These are phyloP conservation scores for Eucalyptus marginata DNA, from an alignment of 345 rosid genomes.

Conservation along the genomic window DNA sequence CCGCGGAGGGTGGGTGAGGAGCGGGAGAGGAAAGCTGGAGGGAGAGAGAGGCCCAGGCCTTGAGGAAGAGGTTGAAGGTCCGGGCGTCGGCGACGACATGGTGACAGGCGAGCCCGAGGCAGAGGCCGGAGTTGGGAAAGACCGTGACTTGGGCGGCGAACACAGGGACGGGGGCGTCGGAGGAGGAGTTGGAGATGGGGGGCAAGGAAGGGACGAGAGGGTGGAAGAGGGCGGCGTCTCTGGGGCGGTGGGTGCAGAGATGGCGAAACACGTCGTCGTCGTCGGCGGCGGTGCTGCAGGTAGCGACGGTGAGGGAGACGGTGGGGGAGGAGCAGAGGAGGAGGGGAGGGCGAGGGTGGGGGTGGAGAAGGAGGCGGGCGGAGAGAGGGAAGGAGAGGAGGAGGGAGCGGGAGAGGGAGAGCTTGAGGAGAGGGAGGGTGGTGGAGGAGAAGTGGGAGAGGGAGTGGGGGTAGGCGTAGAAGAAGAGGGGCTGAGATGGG, in stretches of 20 bases:
- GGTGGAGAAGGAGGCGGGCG: conserved; percentile 3
- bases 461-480: conserved; percentile 17
- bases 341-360: background rate
- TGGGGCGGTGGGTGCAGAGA: conserved; percentile 1
- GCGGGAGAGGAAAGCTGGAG: background rate
- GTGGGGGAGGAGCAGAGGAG: background rate
- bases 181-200: background rate
- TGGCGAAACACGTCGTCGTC: conserved; percentile 1
- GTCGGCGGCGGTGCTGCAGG: background rate
- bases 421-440: conserved; percentile 20
- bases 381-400: conserved; percentile 27
- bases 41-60: conserved; percentile 19
- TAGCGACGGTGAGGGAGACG: conserved; percentile 9
- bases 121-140: conserved; percentile 19
- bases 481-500: conserved; percentile 34
- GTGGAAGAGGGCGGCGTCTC: background rate
- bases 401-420: conserved; percentile 39
- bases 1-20: background rate
- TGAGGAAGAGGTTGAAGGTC: conserved; percentile 24
- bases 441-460: conserved; percentile 12
- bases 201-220: conserved; percentile 8
- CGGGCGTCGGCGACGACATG: conserved; percentile 35
- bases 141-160: conserved; percentile 22
- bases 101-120: conserved; percentile 25
- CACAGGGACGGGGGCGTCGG: background rate